phyloP scores from a whole-genome alignment of 768 basidiomycete species.

The Cystobasidium tubakii region DNA sequence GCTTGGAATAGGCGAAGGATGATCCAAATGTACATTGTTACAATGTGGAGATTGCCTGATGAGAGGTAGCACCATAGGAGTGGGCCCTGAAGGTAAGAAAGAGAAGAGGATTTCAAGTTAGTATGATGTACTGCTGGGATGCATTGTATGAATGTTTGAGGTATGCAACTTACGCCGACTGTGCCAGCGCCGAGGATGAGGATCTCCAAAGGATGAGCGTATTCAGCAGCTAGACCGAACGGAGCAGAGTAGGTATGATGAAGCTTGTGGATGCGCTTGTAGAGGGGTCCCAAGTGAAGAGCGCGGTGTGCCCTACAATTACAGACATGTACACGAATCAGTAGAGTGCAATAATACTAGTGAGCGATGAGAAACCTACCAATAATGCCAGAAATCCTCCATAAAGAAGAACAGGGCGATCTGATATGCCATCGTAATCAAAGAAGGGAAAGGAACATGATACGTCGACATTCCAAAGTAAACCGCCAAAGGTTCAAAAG shows the following conservation, averaged over 20 bases:
- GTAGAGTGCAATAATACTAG: no score
- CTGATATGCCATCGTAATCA: conserved; percentile 62
- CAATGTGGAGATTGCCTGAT: conserved; percentile 69
- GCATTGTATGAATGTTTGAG: no score
- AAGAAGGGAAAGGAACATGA: conserved; percentile 81
- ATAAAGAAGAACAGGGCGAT: conserved; percentile 85
- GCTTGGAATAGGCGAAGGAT: conserved; percentile 91
- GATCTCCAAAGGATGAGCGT: conserved; percentile 94
- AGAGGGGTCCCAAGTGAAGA: conserved; percentile 64
- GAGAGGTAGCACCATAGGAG: conserved; percentile 57
- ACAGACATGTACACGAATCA: conserved; percentile 31
- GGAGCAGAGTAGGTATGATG: conserved; percentile 97
- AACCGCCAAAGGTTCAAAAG: conserved; percentile 60
- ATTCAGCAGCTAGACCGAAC: conserved; percentile 94
- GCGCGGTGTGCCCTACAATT: conserved; percentile 68
- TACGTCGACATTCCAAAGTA: conserved; percentile 81
- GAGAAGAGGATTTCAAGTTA: background rate
- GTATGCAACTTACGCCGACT: conserved; percentile 56
- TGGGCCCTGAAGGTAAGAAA: background rate
- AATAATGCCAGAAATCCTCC: conserved; percentile 92
- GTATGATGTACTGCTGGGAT: no score
- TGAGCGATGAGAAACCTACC: conserved; percentile 48
- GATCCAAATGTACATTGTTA: conserved; percentile 92
- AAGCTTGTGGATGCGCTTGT: conserved; percentile 51
- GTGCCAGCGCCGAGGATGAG: conserved; percentile 91